Base-by-base conservation (phyloP, 495 filamentous ascomycete species). In the Corynascus novoguineensis region DNA sequence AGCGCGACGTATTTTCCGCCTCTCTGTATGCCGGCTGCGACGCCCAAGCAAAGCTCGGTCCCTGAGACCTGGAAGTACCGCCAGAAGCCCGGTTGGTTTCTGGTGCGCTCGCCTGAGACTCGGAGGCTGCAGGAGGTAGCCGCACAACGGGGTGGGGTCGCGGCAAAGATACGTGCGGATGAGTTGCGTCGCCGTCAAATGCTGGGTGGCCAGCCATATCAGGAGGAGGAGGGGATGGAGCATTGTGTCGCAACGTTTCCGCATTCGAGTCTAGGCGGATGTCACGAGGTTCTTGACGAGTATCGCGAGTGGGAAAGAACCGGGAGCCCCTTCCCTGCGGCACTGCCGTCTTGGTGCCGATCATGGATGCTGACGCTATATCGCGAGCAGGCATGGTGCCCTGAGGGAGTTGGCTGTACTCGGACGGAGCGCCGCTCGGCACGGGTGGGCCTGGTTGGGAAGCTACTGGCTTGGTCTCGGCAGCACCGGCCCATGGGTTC, bases 191-290 rank as follows among this genome's bases (percentile, higher is more conserved):
- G 47, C 85, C 83, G 58, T 83, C 81, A 56, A 84, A 90, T 5
- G 82, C 88, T 0, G 88, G 88, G 63, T 92, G 88, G 21, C 76
- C 77, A 37, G 71, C 78, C 56, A 82, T 84, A 50, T 89, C 87
- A 0, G 88, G 87, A 6, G 88, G 88, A 32, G 88, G 88, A 2
- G 87, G 87, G 2, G 87, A 88, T 0, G 80, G 79, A 0, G 80
- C 80, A n/a, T 71, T 71, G 21, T 69, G 68, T 6, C 74, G 69
- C 4, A 60, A 40, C 15, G 70, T 59, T 14, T 64, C 60, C 1
- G 49, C 22, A 35, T 17, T 50, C 35, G 44, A n/a, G 17, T 66
- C 67, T 2, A 53, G 64, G 24, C 57, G 74, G 46, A 62, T 71
- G 72, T 75, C 77, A 67, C 53, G 49, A 27, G 50, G 32, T 32